Evolutionary conservation across 2,329 filamentous ascomycete species (phyloP), one percentile per base, ranked within the genome.

Genomic region (Cladosporium sp.): DNA sequence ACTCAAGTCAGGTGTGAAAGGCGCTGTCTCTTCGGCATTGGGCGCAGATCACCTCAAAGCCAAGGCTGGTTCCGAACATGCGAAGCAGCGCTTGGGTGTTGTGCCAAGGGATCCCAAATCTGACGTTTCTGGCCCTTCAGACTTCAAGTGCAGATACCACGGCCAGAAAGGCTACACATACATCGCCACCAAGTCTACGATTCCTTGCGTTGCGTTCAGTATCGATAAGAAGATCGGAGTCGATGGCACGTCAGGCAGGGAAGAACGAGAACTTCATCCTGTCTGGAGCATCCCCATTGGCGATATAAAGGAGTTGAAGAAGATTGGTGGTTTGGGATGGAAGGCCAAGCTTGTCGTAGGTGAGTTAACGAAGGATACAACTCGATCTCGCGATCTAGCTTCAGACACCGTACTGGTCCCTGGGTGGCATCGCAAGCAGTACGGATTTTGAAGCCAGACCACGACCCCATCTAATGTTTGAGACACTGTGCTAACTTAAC

Each of bases 271-370:
- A 49, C 71, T 84, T 28, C 80, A 85, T 66, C 87, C 90, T 0
- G 77, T 86, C 0, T 96, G 91, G 86, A 88, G 85, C 6, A 82
- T 95, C 0, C 84, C 90, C 0, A 84, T 95, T 3, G 83, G 83
- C 0, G 90, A 94, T 18, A 89, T 96, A 55, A 80, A 77, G 60
- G 91, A 93, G 76, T 74, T 96, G 63, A 90, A 88, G 76, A 96
- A 96, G 79, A 81, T 93, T 1, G 92, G 92, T 4, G 92, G 92
- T 0, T 82, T 93, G 41, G 91, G 92, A 0, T 96, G 92, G 92
- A 96, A 95, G 79, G 88, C 88, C 1, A 94, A 92, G 80, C 79
- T 95, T 59, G 84, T 95, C 1, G 90, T 95, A 0, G 41, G 41
- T 15, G 8, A 15, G 34, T 36, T 6, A 36, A 14, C 2, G 34